A percentile compares a stretch with the other conserved stretches of the same genome.
These are phyloP conservation scores for Melampsora larici-populina DNA, from an alignment of 1,284 basidiomycete species.

Conservation along the genomic window DNA sequence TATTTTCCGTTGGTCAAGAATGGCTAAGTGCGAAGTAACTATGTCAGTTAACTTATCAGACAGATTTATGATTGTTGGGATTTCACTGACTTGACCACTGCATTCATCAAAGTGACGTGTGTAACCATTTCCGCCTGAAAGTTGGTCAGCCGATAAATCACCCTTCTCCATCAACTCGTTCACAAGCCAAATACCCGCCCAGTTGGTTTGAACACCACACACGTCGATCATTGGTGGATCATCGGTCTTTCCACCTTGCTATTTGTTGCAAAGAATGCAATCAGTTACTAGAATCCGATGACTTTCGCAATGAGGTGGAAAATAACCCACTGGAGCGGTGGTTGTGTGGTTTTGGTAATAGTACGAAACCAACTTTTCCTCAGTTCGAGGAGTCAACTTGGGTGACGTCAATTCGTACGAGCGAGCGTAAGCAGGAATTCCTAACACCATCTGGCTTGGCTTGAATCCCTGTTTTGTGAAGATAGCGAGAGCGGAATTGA, in stretches of 20 bases:
- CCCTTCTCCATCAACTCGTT: slow-evolving; percentile 21
- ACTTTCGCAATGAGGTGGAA: not conserved
- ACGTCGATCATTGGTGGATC: slow-evolving; percentile 25
- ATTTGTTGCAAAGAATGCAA: not conserved
- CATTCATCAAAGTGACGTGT: slow-evolving; percentile 33
- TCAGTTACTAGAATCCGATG: not conserved
- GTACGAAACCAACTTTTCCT: not conserved
- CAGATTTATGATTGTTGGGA: not conserved
- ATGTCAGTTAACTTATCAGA: not conserved
- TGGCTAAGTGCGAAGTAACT: not conserved
- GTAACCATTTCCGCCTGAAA: slow-evolving; percentile 28
- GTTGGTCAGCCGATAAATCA: slow-evolving; percentile 29
- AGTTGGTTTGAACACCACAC: slow-evolving; percentile 16
- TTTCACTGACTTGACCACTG: slow-evolving; percentile 28
- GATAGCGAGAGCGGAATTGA: slow-evolving; percentile 8
- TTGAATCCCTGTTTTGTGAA: slow-evolving; percentile 30
- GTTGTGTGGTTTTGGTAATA: slow-evolving; percentile 39
- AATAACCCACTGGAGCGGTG: slow-evolving; percentile 15
- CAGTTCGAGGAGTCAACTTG: not conserved
- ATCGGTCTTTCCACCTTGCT: slow-evolving; percentile 36
- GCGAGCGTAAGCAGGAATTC: slow-evolving; percentile 35
- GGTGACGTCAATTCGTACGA: slow-evolving; percentile 16
- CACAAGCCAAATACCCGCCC: slow-evolving; percentile 26
- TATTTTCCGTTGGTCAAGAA: slow-evolving; percentile 40
- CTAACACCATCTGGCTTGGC: slow-evolving; percentile 20